phyloP scores from a whole-genome alignment of 2,329 filamentous ascomycete species.

The Trichocomaceae sp. region DNA sequence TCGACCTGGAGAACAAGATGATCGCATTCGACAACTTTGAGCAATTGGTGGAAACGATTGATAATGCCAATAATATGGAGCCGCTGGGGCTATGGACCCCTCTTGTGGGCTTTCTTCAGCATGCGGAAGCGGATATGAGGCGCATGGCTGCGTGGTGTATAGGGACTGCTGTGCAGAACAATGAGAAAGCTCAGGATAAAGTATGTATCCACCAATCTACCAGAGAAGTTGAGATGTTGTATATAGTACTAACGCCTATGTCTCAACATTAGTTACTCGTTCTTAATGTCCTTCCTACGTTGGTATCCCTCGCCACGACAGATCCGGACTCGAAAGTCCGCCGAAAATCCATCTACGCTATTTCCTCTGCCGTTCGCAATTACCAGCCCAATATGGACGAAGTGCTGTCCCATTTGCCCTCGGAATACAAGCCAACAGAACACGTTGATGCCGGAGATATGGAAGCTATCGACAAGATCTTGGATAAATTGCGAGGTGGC shows the following conservation, averaged over 20 bases:
- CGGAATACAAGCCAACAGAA: constrained; percentile 49
- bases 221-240: not conserved
- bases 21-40: constrained; percentile 92
- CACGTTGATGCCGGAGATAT: constrained; percentile 79
- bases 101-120: constrained; percentile 63
- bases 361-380: constrained; percentile 81
- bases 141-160: constrained; percentile 90
- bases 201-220: constrained; percentile 28
- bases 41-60: constrained; percentile 82
- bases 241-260: not conserved
- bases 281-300: constrained; percentile 60
- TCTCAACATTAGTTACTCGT: constrained; percentile 41
- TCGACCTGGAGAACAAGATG: constrained; percentile 67
- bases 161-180: constrained; percentile 94
- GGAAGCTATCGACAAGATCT: constrained; percentile 73
- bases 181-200: constrained; percentile 74
- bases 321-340: constrained; percentile 59
- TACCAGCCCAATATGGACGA: constrained; percentile 69
- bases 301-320: constrained; percentile 59
- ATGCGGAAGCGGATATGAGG: constrained; percentile 65
- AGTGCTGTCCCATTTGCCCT: constrained; percentile 61
- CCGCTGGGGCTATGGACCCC: constrained; percentile 74
- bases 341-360: constrained; percentile 81
- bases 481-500: constrained; percentile 57
- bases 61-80: constrained; percentile 94